These are phyloP conservation scores for Pestalotiopsis sp. DNA, from an alignment of 2,329 filamentous ascomycete species.

Conservation along the genomic window DNA sequence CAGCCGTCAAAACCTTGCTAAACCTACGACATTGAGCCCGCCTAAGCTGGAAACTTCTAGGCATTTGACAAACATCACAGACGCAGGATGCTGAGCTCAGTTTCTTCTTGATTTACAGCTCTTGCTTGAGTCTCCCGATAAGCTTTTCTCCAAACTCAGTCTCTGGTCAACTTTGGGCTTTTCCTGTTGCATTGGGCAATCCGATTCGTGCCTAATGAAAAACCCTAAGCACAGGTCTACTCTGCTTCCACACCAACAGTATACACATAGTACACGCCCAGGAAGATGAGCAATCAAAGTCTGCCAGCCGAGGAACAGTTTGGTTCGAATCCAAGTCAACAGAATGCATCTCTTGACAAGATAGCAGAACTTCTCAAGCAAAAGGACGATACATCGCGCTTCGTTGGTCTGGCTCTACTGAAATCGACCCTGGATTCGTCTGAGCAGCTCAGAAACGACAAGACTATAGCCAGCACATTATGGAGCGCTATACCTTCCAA, in stretches of 20 bases:
- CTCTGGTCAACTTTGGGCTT: not conserved
- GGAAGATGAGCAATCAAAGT: not conserved
- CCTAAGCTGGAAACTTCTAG: not conserved
- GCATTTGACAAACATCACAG: too few relatives aligned
- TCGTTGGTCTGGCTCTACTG: conserved; percentile 66
- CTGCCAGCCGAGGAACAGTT: not conserved
- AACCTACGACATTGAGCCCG: not conserved
- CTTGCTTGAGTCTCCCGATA: too few relatives aligned
- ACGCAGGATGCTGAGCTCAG: too few relatives aligned
- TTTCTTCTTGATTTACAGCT: not conserved
- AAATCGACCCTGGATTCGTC: conserved; percentile 66
- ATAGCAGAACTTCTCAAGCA: conserved; percentile 56
- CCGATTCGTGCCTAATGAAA: too few relatives aligned
- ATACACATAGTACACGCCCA: not conserved
- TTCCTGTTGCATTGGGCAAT: not conserved
- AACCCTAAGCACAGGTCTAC: not conserved
- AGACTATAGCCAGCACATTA: conserved; percentile 43
- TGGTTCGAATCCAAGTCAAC: not conserved
- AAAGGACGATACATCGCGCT: conserved; percentile 67
- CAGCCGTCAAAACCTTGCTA: not conserved
- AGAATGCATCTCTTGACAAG: conserved; percentile 38
- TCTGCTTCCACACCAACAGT: not conserved
- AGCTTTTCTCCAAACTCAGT: not conserved
- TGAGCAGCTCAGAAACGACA: conserved; percentile 48
- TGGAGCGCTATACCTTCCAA: conserved; percentile 63